Evolutionary conservation across 352 stramenopile genomes (phyloP).

Genomic region (Halophytophthora batemanensis): DNA sequence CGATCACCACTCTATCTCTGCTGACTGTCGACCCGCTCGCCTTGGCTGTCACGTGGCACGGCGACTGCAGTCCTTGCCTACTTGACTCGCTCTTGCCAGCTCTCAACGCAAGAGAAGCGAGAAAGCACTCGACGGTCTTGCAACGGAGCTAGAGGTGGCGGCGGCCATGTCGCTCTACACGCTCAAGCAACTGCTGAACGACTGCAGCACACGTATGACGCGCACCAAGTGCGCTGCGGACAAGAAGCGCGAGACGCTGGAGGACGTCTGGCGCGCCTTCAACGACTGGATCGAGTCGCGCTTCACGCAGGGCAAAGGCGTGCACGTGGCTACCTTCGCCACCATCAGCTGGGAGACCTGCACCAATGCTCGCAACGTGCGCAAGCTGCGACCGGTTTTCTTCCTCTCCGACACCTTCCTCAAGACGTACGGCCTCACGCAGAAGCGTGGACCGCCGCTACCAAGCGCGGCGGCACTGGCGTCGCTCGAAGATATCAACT

Average conservation of each 20-base stretch:
- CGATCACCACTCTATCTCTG: background rate
- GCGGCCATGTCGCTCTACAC: slow-evolving; percentile 69
- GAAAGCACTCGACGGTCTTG: too few species aligned
- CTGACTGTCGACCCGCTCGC: too few species aligned
- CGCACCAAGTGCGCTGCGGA: slow-evolving; percentile 54
- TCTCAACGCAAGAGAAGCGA: too few species aligned
- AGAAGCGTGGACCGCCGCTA: slow-evolving; percentile 28
- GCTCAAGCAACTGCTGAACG: slow-evolving; percentile 67
- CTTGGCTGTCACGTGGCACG: too few species aligned
- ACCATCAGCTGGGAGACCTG: slow-evolving; percentile 67
- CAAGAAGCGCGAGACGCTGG: slow-evolving; percentile 69
- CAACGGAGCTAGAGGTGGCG: too few species aligned
- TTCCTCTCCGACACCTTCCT: slow-evolving; percentile 67
- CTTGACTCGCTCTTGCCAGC: too few species aligned
- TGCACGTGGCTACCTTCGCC: slow-evolving; percentile 74
- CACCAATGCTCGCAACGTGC: slow-evolving; percentile 55
- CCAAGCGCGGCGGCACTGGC: slow-evolving; percentile 22
- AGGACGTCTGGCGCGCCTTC: slow-evolving; percentile 66
- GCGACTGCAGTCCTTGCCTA: too few species aligned
- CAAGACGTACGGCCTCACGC: slow-evolving; percentile 57
- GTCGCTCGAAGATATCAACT: slow-evolving; percentile 77
- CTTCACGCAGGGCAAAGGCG: slow-evolving; percentile 64
- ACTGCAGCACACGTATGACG: slow-evolving; percentile 58
- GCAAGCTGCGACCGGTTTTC: slow-evolving; percentile 55
- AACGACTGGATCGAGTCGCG: slow-evolving; percentile 79